Evolutionary conservation across 345 rosid species (phyloP).

Genomic region (Arabidopsis suecica): DNA sequence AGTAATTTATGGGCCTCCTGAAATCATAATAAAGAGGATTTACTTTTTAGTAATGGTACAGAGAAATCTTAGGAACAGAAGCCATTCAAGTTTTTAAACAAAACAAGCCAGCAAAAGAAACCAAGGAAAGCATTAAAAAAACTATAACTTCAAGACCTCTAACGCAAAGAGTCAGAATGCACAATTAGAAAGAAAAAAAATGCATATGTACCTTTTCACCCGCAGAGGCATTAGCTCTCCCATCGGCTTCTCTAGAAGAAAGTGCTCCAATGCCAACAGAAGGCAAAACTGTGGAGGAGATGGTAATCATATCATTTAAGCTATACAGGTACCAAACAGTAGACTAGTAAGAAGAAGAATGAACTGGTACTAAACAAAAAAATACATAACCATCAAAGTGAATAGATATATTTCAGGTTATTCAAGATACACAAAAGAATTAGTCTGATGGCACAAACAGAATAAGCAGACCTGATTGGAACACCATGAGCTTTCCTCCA

Average conservation of each 20-base stretch:
- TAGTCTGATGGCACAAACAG: slow-evolving; percentile 4
- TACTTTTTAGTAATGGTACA: slow-evolving; percentile 8
- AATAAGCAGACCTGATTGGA: slow-evolving; percentile 77
- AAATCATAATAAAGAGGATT: slow-evolving; percentile 41
- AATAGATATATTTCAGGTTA: slow-evolving; percentile 7
- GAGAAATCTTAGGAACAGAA: slow-evolving; percentile 21
- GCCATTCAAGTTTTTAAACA: slow-evolving; percentile 18
- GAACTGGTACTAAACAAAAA: not conserved
- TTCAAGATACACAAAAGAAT: slow-evolving; percentile 21
- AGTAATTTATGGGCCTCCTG: slow-evolving; percentile 96
- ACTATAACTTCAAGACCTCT: slow-evolving; percentile 16
- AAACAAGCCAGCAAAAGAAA: slow-evolving; percentile 17
- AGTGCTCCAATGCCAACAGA: slow-evolving; percentile 97
- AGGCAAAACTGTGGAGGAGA: slow-evolving; percentile 69
- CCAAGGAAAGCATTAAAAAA: slow-evolving; percentile 18
- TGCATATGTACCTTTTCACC: slow-evolving; percentile 76
- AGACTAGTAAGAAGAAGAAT: slow-evolving; percentile 1
- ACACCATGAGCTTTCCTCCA: slow-evolving; percentile 95
- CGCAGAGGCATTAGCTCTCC: slow-evolving; percentile 83
- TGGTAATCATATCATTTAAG: slow-evolving; percentile 18
- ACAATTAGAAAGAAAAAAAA: slow-evolving; percentile 11
- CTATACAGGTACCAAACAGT: slow-evolving; percentile 27
- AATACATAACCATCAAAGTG: not conserved
- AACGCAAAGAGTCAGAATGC: slow-evolving; percentile 9
- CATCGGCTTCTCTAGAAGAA: slow-evolving; percentile 95